A percentile compares a stretch with the other conserved stretches of the same genome.
Evolutionary conservation across 2,329 filamentous ascomycete genomes (phyloP).

Genomic region (Pyrenophora teres): DNA sequence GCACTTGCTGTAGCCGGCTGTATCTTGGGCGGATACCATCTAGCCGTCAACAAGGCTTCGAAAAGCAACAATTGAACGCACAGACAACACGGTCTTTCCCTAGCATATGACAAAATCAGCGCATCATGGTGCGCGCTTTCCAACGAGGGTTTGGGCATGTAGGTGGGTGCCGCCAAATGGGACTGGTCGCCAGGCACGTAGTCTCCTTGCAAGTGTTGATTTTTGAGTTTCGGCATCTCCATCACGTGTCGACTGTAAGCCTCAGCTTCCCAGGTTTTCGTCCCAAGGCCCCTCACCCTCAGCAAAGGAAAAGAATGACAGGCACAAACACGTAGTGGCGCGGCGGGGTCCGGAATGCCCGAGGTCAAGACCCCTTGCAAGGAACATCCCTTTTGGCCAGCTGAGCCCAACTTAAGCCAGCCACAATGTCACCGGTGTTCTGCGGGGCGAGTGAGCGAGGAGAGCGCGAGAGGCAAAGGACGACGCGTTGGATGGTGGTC

Average conservation of each 20-base stretch:
- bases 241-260: no score
- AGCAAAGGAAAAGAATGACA: no score
- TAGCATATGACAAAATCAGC: no score
- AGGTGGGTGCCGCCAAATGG: background rate
- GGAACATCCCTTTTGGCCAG: constrained; percentile 11
- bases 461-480: constrained; percentile 7
- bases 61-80: constrained; percentile 11
- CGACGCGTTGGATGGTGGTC: background rate
- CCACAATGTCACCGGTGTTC: background rate
- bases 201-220: background rate
- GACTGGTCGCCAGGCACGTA: background rate
- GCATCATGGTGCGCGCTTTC: background rate
- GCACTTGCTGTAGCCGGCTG: constrained; percentile 28
- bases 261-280: no score
- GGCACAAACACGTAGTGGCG: background rate
- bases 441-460: constrained; percentile 2
- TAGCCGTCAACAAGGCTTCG: constrained; percentile 21
- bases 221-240: background rate
- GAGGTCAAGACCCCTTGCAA: constrained; percentile 16
- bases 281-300: no score
- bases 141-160: background rate
- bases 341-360: constrained; percentile 17
- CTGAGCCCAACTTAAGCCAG: background rate
- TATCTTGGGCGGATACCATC: constrained; percentile 23
- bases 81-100: background rate